Evolutionary conservation across 2,329 filamentous ascomycete species (phyloP).

Genomic region (Curvularia lunata): DNA sequence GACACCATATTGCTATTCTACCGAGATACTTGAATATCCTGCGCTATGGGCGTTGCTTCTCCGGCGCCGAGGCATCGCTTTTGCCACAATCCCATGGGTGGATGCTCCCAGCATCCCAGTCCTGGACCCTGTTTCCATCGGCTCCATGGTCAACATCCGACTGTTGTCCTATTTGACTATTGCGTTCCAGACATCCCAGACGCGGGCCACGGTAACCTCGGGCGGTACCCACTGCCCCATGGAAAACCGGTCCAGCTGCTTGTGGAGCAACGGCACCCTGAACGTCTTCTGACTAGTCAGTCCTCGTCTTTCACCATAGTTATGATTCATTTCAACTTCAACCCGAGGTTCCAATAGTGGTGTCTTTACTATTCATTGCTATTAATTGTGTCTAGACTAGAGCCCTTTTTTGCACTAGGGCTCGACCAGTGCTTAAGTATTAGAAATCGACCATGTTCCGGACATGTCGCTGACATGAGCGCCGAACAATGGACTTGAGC

Average conservation of each 20-base stretch:
- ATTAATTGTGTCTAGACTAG: conserved; percentile 9
- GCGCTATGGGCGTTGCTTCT: not conserved
- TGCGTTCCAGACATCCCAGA: not conserved
- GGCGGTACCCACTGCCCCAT: conserved; percentile 2
- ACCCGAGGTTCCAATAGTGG: not conserved
- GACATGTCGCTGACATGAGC: conserved; percentile 17
- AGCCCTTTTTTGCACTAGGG: conserved; percentile 4
- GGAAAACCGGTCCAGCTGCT: not conserved
- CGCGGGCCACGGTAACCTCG: conserved; percentile 5
- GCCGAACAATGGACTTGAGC: not conserved
- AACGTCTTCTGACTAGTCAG: not conserved
- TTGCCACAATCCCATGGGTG: not conserved
- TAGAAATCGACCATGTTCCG: conserved; percentile 11
- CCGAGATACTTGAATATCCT: not conserved
- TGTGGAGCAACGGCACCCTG: not conserved
- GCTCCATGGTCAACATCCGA: not conserved
- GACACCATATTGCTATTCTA: not conserved
- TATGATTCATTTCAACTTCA: not conserved
- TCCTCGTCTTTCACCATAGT: not conserved
- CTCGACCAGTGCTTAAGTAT: conserved; percentile 12
- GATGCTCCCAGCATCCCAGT: not conserved
- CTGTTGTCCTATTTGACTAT: not conserved
- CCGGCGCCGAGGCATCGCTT: not conserved
- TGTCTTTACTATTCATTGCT: not conserved
- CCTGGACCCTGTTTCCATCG: not conserved